phyloP scores from a whole-genome alignment of 2,329 filamentous ascomycete genomes.

The Pyrenophora tritici-repentis region DNA sequence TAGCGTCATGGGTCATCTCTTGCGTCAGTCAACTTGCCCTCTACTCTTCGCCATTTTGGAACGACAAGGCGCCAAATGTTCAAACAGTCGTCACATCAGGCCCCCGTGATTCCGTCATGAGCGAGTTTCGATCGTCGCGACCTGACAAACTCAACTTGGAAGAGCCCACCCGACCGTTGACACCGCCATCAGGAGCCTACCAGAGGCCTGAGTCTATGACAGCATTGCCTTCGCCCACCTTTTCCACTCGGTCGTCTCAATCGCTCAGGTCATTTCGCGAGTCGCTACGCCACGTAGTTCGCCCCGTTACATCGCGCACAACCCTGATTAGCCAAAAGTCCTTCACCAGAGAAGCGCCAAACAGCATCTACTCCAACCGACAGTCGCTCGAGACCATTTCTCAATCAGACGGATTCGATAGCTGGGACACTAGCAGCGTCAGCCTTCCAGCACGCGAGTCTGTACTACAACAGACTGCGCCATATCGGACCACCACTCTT shows the following conservation, averaged over 20 bases:
- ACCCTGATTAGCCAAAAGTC: slow-evolving; percentile 43
- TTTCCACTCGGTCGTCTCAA: slow-evolving; percentile 42
- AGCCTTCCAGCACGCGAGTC: slow-evolving; percentile 64
- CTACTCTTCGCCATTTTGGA: slow-evolving; percentile 37
- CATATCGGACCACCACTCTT: slow-evolving; percentile 58
- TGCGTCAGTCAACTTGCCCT: slow-evolving; percentile 38
- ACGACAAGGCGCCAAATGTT: slow-evolving; percentile 21
- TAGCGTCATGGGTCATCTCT: slow-evolving; percentile 41
- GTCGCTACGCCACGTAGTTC: slow-evolving; percentile 46
- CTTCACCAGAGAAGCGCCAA: slow-evolving; percentile 33
- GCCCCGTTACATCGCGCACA: slow-evolving; percentile 45
- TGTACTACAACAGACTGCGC: slow-evolving; percentile 38
- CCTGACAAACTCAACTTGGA: slow-evolving; percentile 33
- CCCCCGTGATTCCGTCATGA: slow-evolving; percentile 44
- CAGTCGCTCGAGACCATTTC: slow-evolving; percentile 44
- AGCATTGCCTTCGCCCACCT: slow-evolving; percentile 43
- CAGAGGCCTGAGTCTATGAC: slow-evolving; percentile 12
- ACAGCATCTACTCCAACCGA: slow-evolving; percentile 42
- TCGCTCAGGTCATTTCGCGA: slow-evolving; percentile 45
- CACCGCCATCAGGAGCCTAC: slow-evolving; percentile 25
- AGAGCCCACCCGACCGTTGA: slow-evolving; percentile 30
- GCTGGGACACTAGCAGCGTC: slow-evolving; percentile 74
- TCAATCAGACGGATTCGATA: slow-evolving; percentile 68
- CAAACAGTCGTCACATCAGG: slow-evolving; percentile 30
- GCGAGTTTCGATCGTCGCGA: slow-evolving; percentile 36